Evolutionary conservation across 306 rosid genomes (phyloP), one percentile per base, ranked within the genome.

Genomic region (Carpinus fangiana): DNA sequence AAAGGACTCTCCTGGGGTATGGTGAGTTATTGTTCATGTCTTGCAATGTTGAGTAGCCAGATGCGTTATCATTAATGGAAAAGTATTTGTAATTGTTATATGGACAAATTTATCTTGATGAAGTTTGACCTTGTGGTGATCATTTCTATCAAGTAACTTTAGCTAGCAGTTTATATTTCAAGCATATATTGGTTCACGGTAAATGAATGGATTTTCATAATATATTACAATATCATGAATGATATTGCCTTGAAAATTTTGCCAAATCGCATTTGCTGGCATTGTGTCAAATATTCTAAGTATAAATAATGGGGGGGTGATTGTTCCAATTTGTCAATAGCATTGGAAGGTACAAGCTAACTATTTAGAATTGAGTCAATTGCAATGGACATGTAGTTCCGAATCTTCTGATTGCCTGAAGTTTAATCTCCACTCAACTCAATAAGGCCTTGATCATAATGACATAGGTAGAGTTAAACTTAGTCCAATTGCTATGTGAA

Each of bases 1-100:
- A 95, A 95, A 80, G 97, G 99, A 20, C 98, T 95, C 48, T 85
- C 99, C 59, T 95, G 98, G 99, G 98, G 93, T 10, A 95, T 92
- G 99, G 99, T 94, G 69, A 80, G 90, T 82, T 60, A 2, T 26
- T 38, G 74, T 66, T 41, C 59, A 5, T 54, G 20, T 61, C 48
- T 72, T 8, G n/a, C 5, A 9, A 77, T 18, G 17, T 38, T 66
- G 23, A 17, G 28, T 41, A 4, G 14, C 14, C 9, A 41, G 16
- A 38, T 66, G 13, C 2, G 20, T 38, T 41, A 9, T 66, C 51
- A 66, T 38, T 1, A 11, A 38, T 12, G 13, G 20, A 12, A 62
- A 66, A n/a, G 51, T 18, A 36, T 66, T 66, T 28, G 7, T n/a
- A 10, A 9, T 18, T 4, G 28, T 41, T 66, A 16, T 66, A 18